These are phyloP conservation scores for Protomyces arabidopsidicola DNA, from an alignment of 1,139 yeast genomes.

Conservation along the genomic window DNA sequence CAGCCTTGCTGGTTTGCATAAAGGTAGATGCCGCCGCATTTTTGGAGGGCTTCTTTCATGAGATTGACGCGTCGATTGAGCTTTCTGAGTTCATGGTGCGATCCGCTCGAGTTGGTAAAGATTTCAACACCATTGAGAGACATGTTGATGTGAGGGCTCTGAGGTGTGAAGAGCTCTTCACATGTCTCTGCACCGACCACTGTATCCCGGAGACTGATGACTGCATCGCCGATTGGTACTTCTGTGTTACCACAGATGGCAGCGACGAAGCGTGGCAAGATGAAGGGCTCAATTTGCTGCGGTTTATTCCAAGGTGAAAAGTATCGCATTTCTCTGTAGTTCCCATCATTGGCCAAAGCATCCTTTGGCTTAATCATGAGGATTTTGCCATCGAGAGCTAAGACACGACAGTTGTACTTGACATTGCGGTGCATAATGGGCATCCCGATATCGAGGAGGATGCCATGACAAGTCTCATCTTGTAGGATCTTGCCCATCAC, in stretches of 20 bases:
- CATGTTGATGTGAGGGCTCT: constrained; percentile 88
- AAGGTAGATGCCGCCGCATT: constrained; percentile 92
- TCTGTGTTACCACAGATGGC: constrained; percentile 55
- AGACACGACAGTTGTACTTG: constrained; percentile 83
- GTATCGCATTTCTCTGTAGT: constrained; percentile 94
- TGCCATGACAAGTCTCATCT: constrained; percentile 63
- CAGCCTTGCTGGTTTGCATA: constrained; percentile 96
- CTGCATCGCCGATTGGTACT: constrained; percentile 87
- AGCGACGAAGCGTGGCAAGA: constrained; percentile 61
- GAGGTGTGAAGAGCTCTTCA: constrained; percentile 94
- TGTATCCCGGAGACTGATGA: constrained; percentile 75
- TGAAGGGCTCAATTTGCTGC: constrained; percentile 63
- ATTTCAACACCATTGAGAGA: constrained; percentile 94
- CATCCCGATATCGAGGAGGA: constrained; percentile 87
- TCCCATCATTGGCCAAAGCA: constrained; percentile 93
- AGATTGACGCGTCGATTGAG: constrained; percentile 75
- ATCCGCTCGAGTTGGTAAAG: constrained; percentile 89
- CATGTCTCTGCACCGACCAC: constrained; percentile 94
- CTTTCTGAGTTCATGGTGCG: constrained; percentile 92
- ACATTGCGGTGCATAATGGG: constrained; percentile 84
- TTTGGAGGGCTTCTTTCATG: constrained; percentile 85
- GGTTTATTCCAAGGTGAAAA: constrained; percentile 91
- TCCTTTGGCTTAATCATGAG: constrained; percentile 85
- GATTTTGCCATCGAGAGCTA: constrained; percentile 73
- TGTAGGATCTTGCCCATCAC: constrained; percentile 72